Evolutionary conservation across 73 alveolate genomes (phyloP).

Genomic region (Symbiodinium pilosum): DNA sequence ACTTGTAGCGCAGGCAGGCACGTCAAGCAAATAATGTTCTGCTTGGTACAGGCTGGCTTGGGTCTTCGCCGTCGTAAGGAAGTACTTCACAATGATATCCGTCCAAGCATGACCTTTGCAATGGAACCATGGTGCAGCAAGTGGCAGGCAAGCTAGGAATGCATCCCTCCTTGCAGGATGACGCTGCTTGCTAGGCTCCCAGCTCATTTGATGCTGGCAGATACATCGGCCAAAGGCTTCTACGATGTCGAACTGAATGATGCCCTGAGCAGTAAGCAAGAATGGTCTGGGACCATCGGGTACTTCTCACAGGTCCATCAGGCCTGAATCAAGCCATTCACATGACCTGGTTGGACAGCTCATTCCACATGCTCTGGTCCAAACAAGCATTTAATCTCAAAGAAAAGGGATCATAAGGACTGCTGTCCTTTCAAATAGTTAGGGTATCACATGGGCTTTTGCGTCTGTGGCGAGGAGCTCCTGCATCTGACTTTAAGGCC

Average conservation of each 20-base stretch:
- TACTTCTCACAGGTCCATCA: neutral
- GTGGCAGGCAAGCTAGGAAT: neutral
- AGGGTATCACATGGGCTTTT: too few species aligned
- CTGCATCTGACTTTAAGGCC: neutral
- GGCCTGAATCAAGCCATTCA: conserved; percentile 87
- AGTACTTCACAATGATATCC: conserved; percentile 79
- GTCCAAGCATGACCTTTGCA: conserved; percentile 64
- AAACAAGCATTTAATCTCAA: too few species aligned
- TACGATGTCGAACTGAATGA: conserved; percentile 89
- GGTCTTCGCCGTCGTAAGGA: conserved; percentile 89
- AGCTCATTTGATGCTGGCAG: conserved; percentile 94
- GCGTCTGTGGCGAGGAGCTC: too few species aligned
- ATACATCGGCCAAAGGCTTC: conserved; percentile 95
- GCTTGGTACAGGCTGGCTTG: too few species aligned
- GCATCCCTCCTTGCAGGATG: neutral
- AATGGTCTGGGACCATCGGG: too few species aligned
- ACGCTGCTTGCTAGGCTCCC: neutral
- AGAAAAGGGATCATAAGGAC: too few species aligned
- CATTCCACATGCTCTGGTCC: neutral
- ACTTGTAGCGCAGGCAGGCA: too few species aligned
- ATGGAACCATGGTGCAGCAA: neutral
- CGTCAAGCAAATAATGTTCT: too few species aligned
- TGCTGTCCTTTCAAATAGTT: too few species aligned
- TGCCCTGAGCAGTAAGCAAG: conserved; percentile 9
- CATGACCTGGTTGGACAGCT: conserved; percentile 37